Evolutionary conservation across 768 basidiomycete species (phyloP).

Genomic region (Pholiota molesta): DNA sequence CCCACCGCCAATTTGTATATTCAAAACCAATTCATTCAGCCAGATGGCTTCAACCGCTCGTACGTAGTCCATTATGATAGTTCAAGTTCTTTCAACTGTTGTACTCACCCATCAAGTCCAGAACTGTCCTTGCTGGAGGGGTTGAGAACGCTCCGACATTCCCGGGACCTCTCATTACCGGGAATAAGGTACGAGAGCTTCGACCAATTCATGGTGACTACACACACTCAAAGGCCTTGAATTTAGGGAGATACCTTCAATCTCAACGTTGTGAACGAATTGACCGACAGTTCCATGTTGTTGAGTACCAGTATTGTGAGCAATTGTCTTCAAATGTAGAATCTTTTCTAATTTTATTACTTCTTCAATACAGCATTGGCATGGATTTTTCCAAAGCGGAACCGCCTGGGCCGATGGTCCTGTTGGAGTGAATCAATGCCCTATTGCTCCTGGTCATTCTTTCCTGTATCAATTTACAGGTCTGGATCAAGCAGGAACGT

Average conservation of each 20-base stretch:
- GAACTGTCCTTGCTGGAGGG: background rate
- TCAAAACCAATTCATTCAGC: slow-evolving; percentile 44
- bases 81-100: background rate
- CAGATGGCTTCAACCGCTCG: slow-evolving; percentile 53
- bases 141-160: background rate
- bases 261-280: slow-evolving; percentile 3
- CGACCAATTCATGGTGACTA: background rate
- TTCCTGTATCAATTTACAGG: background rate
- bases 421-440: background rate
- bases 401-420: background rate
- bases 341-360: background rate
- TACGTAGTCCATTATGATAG: slow-evolving; percentile 28
- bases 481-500: background rate
- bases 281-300: slow-evolving; percentile 7
- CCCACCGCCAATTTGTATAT: slow-evolving; percentile 38
- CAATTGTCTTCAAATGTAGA: slow-evolving; percentile 16
- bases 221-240: background rate
- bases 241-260: slow-evolving; percentile 9
- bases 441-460: background rate
- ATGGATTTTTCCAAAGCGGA: background rate
- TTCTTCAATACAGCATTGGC: background rate
- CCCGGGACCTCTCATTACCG: background rate
- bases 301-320: slow-evolving; percentile 11
- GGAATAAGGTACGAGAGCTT: background rate
- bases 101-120: background rate